Evolutionary conservation across 2,329 filamentous ascomycete species (phyloP), one percentile per base, ranked within the genome.

Genomic region (Paraconiothyrium brasiliense): DNA sequence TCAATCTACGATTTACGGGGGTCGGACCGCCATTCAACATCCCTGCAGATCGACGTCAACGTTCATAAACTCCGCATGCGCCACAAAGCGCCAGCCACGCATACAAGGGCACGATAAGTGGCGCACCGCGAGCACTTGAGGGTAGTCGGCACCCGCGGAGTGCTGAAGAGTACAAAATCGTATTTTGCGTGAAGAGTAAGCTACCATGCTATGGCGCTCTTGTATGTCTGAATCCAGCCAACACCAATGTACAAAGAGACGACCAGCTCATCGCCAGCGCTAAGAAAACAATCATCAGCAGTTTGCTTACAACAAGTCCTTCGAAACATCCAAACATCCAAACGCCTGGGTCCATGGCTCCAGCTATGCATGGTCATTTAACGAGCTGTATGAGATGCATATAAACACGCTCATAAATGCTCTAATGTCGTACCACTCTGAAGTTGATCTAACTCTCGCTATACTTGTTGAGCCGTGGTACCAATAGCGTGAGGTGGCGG

Each of bases 401-500:
- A 41, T 30, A 51, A 13, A 24, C 24, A 22, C 47, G 27, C 52
- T 34, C n/a, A 16, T 16, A 55, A 46, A 55, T 34, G 39, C 22
- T 46, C 16, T 9, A 46, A 46, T n/a, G 24, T 46, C 52, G 7
- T 41, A 46, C 37, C 4, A 55, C 34, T 46, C n/a, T 32, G 10
- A 44, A 14, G 8, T 13, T 11, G 3, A 4, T n/a, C 10, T n/a
- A 4, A 13, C n/a, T 20, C n/a, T 22, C 7, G 2, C 67, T 60
- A 73, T 67, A 74, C 65, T 49, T 72, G 69, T 59, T 74, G 71
- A 37, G 72, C 65, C n/a, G 65, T 66, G 11, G 73, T 76, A 8
- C 72, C 73, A 20, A 56, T 64, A 52, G 72, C 69, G 55, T 77
- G 75, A 27, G 73, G 71, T 20, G 75, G 75, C 22, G 64, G 63